Conservation (phyloP, 495 filamentous ascomycete species). For the Neurospora intermedia region DNA sequence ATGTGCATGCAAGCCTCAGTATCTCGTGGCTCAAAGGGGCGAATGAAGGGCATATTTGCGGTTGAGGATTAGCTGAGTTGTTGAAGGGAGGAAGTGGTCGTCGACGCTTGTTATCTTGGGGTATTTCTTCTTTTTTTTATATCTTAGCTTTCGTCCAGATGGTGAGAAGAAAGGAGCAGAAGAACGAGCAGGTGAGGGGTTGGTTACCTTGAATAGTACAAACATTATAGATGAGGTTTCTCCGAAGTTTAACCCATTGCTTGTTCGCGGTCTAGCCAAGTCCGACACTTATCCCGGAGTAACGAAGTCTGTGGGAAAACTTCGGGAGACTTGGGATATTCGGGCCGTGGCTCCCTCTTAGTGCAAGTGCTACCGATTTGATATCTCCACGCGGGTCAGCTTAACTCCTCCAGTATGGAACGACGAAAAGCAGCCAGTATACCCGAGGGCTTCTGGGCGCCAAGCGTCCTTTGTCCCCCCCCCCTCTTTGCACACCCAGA, state of each 20-base stretch:
- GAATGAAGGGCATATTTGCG: constrained; percentile 25
- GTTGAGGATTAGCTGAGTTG: background rate
- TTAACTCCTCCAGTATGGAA: background rate
- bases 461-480: too few species aligned
- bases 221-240: background rate
- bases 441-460: too few species aligned
- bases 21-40: constrained; percentile 21
- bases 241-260: background rate
- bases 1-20: constrained; percentile 25
- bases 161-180: background rate
- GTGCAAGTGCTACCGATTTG: background rate
- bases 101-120: too few species aligned
- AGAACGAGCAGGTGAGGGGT: background rate
- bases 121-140: background rate
- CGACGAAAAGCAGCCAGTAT: background rate
- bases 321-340: background rate
- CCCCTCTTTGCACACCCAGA: too few species aligned
- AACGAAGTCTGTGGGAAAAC: background rate
- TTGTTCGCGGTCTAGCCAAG: background rate
- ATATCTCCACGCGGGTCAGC: background rate
- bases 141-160: background rate
- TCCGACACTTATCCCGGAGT: background rate
- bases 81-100: background rate
- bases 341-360: background rate
- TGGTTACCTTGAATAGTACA: background rate